Base-by-base conservation (phyloP, 768 basidiomycete genomes). In the Tylopilus sp. region DNA sequence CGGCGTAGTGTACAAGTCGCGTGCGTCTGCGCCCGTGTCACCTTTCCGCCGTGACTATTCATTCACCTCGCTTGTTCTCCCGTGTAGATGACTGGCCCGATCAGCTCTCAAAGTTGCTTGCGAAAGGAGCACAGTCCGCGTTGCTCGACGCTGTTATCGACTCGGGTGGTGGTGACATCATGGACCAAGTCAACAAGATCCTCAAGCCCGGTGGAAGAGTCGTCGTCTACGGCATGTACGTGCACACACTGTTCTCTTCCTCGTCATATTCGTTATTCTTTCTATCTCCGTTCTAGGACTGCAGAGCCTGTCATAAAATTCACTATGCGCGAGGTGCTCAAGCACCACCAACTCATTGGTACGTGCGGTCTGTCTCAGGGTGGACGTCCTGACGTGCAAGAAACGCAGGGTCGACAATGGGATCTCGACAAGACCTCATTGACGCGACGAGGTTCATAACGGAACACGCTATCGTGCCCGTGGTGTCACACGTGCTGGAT, bases 271-370 rank as follows among this genome's bases (percentile, higher is more conserved):
- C 52, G 47, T 51, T 44, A 42, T 44, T 26, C 53, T 36, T 50
- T 47, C 26, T 44, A 52, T 53, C 15, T 55, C 51, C 54, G 44
- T 61, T 18, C 39, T 59, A 88, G 87, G 83, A 87, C 85, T 22
- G 80, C 80, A 45, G 68, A 67, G 21, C 79, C 82, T 0, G 69
- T 75, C 44, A 76, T 88, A 35, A 75, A 72, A 23, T 76, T 93
- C 62, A 86, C 84, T 10, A 92, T 94, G 86, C 78, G 81, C 17
- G 80, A 89, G 57, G 85, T 93, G 21, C 62, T 92, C 56, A 83
- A 79, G 59, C 85, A 89, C 58, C 81, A 86, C 38, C 80, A 83
- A 55, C 70, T 94, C 36, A 73, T 89, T 28, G 91, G 90, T 89
- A 39, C 39, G 75, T 65, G 15, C 18, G 25, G 10, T 36, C 20